Evolutionary conservation across 2,329 filamentous ascomycete species (phyloP), one percentile per base, ranked within the genome.

Genomic region (Sarocladium kiliense): DNA sequence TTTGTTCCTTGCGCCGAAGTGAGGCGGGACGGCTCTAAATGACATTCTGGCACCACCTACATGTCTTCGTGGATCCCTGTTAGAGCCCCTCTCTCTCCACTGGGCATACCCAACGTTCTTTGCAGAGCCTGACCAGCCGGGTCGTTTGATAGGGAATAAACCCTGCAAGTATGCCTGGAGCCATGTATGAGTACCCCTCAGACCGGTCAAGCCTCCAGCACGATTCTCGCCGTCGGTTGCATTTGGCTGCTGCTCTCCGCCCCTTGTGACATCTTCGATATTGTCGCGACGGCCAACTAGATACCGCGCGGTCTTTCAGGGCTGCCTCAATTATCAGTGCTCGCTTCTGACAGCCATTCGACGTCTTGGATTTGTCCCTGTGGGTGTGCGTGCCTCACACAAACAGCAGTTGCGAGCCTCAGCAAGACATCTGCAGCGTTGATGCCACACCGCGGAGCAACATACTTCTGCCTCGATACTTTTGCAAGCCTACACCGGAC

Each of bases 131-230:
- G 47, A 51, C 23, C 30, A 36, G 18, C 18, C 26, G 19, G 44
- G 3, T 18, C 18, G 26, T 3, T 32, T n/a, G 44, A 30, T 11
- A 32, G 16, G 26, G 10, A 14, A 21, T 3, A n/a, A 51, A 9
- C 47, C 47, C 47, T 51, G 47, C 19, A 51, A 32, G 10, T 12
- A 34, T 36, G 30, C 23, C 26, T 51, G 3, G n/a, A 7, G 19
- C 27, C 6, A 7, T 14, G 10, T 36, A 51, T 36, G 47, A 36
- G 47, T 51, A 51, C 47, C 47, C 47, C 47, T 51, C 47, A 51
- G 47, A 51, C 47, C 47, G 47, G 47, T 51, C 47, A 51, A 51
- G 47, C 26, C 47, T 51, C 12, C 27, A 51, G 47, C 47, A 51
- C 47, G 47, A 51, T 51, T 34, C 30, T 27, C 18, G 27, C 21